A percentile compares a stretch with the other conserved stretches of the same genome.
Conservation (phyloP, 2,329 filamentous ascomycete genomes). For the Lachnellula willkommii region DNA sequence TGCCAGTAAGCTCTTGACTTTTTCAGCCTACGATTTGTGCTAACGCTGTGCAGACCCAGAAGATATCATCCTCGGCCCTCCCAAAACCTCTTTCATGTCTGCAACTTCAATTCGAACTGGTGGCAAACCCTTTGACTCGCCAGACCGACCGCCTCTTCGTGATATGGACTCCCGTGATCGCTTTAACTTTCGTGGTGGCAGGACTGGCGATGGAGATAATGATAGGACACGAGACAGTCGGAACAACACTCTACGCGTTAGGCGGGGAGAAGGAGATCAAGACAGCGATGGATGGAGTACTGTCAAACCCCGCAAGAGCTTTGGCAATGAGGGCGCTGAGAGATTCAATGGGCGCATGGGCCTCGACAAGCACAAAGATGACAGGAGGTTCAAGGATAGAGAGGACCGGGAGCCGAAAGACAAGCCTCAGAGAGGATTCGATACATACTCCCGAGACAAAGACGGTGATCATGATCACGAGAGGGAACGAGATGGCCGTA, state of each 20-base stretch:
- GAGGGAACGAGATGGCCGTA: constrained; percentile 50
- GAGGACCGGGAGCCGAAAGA: constrained; percentile 52
- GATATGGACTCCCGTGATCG: constrained; percentile 53
- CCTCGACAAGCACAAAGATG: constrained; percentile 39
- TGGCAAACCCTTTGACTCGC: constrained; percentile 36
- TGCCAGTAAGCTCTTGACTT: constrained; percentile 44
- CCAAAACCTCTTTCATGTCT: constrained; percentile 77
- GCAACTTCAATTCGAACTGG: constrained; percentile 52
- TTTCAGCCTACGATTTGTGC: constrained; percentile 17
- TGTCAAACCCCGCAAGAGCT: constrained; percentile 68
- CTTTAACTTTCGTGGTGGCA: constrained; percentile 50
- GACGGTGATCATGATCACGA: constrained; percentile 44
- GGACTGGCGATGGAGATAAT: constrained; percentile 46
- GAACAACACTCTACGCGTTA: constrained; percentile 42
- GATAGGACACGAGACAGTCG: constrained; percentile 47
- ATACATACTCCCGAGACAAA: constrained; percentile 45
- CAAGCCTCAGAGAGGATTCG: constrained; percentile 44
- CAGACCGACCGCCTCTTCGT: constrained; percentile 41
- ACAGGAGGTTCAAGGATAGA: constrained; percentile 43
- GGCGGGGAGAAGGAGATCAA: constrained; percentile 50
- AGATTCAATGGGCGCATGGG: constrained; percentile 64
- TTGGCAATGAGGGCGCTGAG: constrained; percentile 66
- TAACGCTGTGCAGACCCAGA: constrained; percentile 52
- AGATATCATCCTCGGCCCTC: constrained; percentile 80
- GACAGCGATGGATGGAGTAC: constrained; percentile 71